Evolutionary conservation across 2,329 filamentous ascomycete genomes (phyloP).

Genomic region (Exophiala aquamarina): DNA sequence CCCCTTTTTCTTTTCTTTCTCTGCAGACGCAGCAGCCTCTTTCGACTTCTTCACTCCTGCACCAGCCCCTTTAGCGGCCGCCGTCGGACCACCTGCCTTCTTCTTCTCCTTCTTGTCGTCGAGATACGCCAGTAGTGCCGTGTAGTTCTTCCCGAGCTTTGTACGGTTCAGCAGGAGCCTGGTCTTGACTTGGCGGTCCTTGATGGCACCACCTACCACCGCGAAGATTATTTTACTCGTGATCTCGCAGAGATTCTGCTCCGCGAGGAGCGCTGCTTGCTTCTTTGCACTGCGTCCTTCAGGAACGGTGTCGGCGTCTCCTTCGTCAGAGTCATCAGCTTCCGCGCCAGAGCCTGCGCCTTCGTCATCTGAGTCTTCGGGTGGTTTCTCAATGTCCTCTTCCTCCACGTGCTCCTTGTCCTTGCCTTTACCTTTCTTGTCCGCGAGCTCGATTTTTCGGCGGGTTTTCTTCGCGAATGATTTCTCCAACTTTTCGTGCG

Average conservation of each 20-base stretch:
- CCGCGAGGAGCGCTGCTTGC: conserved; percentile 70
- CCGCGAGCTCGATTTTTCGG: conserved; percentile 33
- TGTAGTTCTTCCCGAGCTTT: conserved; percentile 82
- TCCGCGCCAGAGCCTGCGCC: conserved; percentile 67
- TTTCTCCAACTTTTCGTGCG: conserved; percentile 76
- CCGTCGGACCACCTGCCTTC: conserved; percentile 26
- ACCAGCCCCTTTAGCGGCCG: conserved; percentile 8
- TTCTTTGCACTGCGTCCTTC: conserved; percentile 48
- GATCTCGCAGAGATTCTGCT: conserved; percentile 82
- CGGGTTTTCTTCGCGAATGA: conserved; percentile 69
- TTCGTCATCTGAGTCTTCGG: conserved; percentile 53
- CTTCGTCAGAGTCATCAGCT: conserved; percentile 76
- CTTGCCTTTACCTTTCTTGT: neutral
- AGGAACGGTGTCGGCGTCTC: conserved; percentile 51
- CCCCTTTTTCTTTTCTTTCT: conserved; percentile 9
- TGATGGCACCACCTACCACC: conserved; percentile 72
- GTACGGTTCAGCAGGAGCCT: conserved; percentile 75
- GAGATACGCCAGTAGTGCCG: conserved; percentile 77
- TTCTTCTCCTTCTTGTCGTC: conserved; percentile 60
- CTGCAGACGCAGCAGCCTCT: neutral
- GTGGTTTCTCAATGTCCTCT: conserved; percentile 29
- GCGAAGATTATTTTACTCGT: conserved; percentile 82
- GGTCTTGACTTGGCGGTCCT: conserved; percentile 68
- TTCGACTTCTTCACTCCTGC: conserved; percentile 1
- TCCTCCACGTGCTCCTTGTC: conserved; percentile 9